Evolutionary conservation across 2,329 filamentous ascomycete genomes (phyloP).

Genomic region (Pseudogymnoascus sp.): DNA sequence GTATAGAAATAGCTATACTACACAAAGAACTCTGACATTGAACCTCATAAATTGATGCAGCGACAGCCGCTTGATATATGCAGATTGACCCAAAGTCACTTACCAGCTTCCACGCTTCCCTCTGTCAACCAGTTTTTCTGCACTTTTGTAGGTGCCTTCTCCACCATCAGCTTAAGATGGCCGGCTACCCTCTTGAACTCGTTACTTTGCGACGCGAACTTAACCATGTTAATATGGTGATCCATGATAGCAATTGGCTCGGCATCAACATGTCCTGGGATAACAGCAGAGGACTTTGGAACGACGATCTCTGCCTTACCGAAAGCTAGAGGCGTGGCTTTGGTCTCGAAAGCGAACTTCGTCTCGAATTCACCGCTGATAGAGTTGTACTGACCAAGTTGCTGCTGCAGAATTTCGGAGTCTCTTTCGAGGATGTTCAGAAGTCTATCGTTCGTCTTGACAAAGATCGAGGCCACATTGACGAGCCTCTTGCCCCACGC

Average conservation of each 20-base stretch:
- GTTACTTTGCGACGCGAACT: slow-evolving; percentile 25
- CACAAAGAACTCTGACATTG: not conserved
- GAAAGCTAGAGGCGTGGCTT: slow-evolving; percentile 14
- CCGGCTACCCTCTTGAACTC: slow-evolving; percentile 15
- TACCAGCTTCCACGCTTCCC: not conserved
- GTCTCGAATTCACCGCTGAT: slow-evolving; percentile 31
- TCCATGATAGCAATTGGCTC: slow-evolving; percentile 29
- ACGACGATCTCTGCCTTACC: slow-evolving; percentile 23
- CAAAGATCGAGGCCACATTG: slow-evolving; percentile 28
- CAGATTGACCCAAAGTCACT: not conserved
- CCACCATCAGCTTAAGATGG: slow-evolving; percentile 17
- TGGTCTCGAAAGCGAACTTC: slow-evolving; percentile 28
- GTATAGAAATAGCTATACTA: not conserved
- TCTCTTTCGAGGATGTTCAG: slow-evolving; percentile 29
- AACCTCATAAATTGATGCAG: not conserved
- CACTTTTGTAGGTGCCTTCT: slow-evolving; percentile 15
- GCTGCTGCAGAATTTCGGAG: slow-evolving; percentile 31
- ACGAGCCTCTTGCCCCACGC: slow-evolving; percentile 12
- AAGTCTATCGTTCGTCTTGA: slow-evolving; percentile 26
- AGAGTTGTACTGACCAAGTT: slow-evolving; percentile 29
- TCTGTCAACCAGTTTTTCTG: slow-evolving; percentile 14
- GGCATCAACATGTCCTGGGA: slow-evolving; percentile 28
- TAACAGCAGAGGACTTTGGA: slow-evolving; percentile 29
- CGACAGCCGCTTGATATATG: not conserved
- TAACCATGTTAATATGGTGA: slow-evolving; percentile 31